A percentile compares a stretch with the other conserved stretches of the same genome.
Conservation (phyloP, 2,329 filamentous ascomycete species). For the Sarocladium kiliense region DNA sequence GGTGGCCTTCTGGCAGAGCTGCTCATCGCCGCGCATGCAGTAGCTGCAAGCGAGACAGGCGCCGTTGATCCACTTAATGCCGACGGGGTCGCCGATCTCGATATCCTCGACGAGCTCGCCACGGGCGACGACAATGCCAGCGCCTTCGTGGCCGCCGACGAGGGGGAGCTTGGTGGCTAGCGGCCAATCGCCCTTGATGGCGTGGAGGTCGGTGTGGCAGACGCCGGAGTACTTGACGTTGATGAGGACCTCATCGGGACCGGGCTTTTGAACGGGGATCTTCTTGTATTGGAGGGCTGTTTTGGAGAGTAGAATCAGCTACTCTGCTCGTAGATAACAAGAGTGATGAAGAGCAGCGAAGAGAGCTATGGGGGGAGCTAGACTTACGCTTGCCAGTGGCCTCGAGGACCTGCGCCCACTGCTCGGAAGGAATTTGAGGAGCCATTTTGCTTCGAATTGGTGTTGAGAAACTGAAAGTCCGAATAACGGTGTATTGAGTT, state of each 20-base stretch:
- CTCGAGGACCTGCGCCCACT: constrained; percentile 91
- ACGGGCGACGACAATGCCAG: constrained; percentile 75
- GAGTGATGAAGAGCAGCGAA: too few relatives aligned
- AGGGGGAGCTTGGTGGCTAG: constrained; percentile 76
- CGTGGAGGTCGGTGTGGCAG: constrained; percentile 79
- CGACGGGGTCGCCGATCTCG: constrained; percentile 77
- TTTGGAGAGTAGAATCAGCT: not conserved
- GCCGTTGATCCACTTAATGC: constrained; percentile 91
- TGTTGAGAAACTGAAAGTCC: not conserved
- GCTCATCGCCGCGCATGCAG: constrained; percentile 77
- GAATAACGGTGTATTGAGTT: not conserved
- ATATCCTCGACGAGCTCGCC: constrained; percentile 74
- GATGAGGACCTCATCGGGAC: constrained; percentile 84
- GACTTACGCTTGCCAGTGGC: constrained; percentile 67
- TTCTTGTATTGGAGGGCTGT: constrained; percentile 66
- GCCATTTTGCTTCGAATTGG: not conserved
- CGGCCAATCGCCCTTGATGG: constrained; percentile 87
- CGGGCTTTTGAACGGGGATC: constrained; percentile 76
- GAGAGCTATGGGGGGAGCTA: too few relatives aligned
- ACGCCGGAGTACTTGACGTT: constrained; percentile 89
- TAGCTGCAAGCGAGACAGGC: constrained; percentile 79
- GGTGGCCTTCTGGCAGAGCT: constrained; percentile 68
- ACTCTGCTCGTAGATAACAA: too few relatives aligned
- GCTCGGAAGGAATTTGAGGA: constrained; percentile 64
- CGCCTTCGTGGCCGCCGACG: constrained; percentile 76